These are phyloP conservation scores for Drechslerella dactyloides DNA, from an alignment of 2,329 filamentous ascomycete genomes.

Conservation along the genomic window DNA sequence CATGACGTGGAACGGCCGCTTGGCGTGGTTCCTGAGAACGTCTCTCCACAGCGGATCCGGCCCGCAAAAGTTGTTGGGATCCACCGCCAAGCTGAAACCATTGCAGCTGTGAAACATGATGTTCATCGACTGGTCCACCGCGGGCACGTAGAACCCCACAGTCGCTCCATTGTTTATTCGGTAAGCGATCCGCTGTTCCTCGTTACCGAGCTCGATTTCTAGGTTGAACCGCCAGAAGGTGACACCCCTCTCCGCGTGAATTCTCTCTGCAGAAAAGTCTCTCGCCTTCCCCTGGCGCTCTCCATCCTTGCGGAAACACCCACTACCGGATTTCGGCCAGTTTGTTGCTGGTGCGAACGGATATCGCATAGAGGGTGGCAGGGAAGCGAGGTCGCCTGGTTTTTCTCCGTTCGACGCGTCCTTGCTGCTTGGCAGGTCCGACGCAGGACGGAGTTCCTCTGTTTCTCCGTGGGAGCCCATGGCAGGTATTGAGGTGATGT, in stretches of 20 bases:
- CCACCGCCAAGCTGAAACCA: slow-evolving; percentile 82
- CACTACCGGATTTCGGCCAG: slow-evolving; percentile 31
- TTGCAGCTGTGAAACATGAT: slow-evolving; percentile 99
- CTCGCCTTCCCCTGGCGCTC: slow-evolving; percentile 81
- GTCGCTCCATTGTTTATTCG: slow-evolving; percentile 91
- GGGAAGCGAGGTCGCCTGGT: slow-evolving; percentile 6
- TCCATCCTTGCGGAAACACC: slow-evolving; percentile 67
- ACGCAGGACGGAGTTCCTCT: slow-evolving; percentile 55
- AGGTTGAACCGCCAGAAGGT: slow-evolving; percentile 99
- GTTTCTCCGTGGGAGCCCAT: slow-evolving; percentile 25
- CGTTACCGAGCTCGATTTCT: slow-evolving; percentile 79
- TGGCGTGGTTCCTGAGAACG: slow-evolving; percentile 87
- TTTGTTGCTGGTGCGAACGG: slow-evolving; percentile 32
- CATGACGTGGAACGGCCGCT: slow-evolving; percentile 95
- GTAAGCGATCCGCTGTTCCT: slow-evolving; percentile 86
- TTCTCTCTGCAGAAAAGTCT: slow-evolving; percentile 78
- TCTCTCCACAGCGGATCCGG: slow-evolving; percentile 98
- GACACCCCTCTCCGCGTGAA: slow-evolving; percentile 82
- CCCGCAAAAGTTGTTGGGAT: slow-evolving; percentile 80
- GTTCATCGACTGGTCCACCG: slow-evolving; percentile 85
- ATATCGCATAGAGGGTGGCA: slow-evolving; percentile 38
- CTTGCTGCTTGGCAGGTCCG: slow-evolving; percentile 55
- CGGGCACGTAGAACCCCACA: slow-evolving; percentile 93
- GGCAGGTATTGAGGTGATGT: slow-evolving; percentile 22
- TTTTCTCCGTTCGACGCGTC: slow-evolving; percentile 58